Conservation (phyloP, 2,329 filamentous ascomycete species). For the Cladosporium sp. region DNA sequence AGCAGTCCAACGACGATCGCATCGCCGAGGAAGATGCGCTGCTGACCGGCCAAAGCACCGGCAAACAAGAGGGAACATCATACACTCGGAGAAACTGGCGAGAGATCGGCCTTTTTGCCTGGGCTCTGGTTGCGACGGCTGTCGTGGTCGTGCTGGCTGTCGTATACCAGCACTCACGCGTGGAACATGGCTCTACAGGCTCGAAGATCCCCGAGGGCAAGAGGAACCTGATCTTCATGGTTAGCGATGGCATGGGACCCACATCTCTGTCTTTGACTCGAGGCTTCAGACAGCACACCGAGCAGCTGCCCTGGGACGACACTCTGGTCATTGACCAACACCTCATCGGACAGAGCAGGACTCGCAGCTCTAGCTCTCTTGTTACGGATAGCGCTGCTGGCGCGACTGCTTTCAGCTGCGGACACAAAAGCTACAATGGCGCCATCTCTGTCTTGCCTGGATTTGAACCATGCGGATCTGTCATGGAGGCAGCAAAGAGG, state of each 20-base stretch:
- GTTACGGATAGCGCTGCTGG: constrained; percentile 97
- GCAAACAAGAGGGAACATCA: constrained; percentile 24
- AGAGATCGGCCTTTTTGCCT: constrained; percentile 72
- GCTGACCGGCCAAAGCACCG: constrained; percentile 50
- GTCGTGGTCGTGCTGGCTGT: constrained; percentile 76
- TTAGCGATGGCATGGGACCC: constrained; percentile 97
- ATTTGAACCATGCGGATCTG: constrained; percentile 82
- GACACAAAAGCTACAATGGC: constrained; percentile 90
- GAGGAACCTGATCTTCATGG: constrained; percentile 97
- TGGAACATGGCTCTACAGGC: constrained; percentile 21
- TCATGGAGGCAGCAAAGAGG: constrained; percentile 86
- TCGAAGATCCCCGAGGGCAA: constrained; percentile 53
- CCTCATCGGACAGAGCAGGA: constrained; percentile 85
- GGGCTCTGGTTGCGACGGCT: constrained; percentile 77
- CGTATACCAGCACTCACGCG: constrained; percentile 61
- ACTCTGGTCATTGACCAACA: constrained; percentile 79
- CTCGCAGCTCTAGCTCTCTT: constrained; percentile 75
- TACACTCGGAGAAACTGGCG: constrained; percentile 56
- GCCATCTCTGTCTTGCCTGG: constrained; percentile 88
- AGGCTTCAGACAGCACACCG: constrained; percentile 74
- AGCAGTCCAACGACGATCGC: constrained; percentile 47
- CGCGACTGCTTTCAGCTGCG: constrained; percentile 93
- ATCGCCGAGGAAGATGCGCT: constrained; percentile 60
- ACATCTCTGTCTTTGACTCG: constrained; percentile 83
- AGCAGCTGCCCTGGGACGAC: constrained; percentile 69